Evolutionary conservation across 495 filamentous ascomycete species (phyloP), one percentile per base, ranked within the genome.

Genomic region (Recurvomyces mirabilis): DNA sequence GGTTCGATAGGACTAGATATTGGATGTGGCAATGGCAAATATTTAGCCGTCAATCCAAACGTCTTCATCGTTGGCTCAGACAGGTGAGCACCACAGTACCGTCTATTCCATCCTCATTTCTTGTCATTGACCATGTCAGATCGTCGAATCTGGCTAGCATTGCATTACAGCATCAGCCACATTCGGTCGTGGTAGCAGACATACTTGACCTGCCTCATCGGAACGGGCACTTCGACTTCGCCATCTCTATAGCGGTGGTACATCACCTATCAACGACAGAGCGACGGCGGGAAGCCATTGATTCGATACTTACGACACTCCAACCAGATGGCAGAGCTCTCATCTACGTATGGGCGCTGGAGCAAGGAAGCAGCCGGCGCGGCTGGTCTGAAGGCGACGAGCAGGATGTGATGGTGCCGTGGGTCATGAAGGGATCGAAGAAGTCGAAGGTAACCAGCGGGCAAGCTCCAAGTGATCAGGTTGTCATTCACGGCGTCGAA

Each of bases 21-120:
- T 41, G 85, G 84, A 35, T 96, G 91, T 64, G 91, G 91, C 40
- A 98, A 98, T 67, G 91, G 91, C 51, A 98, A 98, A 68, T 93
- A 96, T 58, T 65, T 96, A 35, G 64, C 72, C 30, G 83, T 93
- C 28, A 93, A 91, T 61, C 71, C 64, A 15, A 68, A 78, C 52
- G 64, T 95, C 21, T 87, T 81, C 63, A 87, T 95, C 48, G 55
- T 98, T 40, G 91, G 77, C 26, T 89, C 82, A 39, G 91, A 98
- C 70, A 72, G 89, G 70, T 93, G 63, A 20, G 71, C 7, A 22
- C 23, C 20, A 20, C 15, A 13, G 32, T 44, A 29, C 14, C 20
- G 5, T 11, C 19, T 23, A 19, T 19, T 14, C 17, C 20, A n/a
- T 18, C 17, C 19, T 22, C 18, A n/a, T 18, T 37, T 14, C 9